Conservation (phyloP, 2,329 filamentous ascomycete genomes). For the Metarhizium robertsii region DNA sequence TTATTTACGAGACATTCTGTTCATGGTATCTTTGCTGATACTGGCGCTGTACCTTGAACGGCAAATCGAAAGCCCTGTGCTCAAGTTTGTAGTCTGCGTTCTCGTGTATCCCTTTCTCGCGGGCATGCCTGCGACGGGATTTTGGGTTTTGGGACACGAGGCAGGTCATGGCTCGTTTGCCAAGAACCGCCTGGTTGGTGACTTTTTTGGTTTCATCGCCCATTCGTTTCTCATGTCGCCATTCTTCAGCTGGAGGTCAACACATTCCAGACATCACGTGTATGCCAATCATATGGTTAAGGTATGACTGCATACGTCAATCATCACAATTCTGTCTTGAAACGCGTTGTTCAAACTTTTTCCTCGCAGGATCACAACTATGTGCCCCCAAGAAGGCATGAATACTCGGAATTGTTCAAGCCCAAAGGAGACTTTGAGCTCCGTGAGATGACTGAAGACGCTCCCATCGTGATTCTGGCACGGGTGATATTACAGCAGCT, state of each 20-base stretch:
- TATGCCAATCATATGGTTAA: conserved; percentile 59
- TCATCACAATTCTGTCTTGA: too few species aligned
- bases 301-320: not conserved
- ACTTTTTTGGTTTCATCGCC: conserved; percentile 52
- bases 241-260: conserved; percentile 66
- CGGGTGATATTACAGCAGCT: conserved; percentile 53
- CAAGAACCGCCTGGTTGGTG: conserved; percentile 45
- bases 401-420: not conserved
- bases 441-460: conserved; percentile 52
- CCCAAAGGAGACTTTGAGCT: conserved; percentile 16
- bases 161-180: conserved; percentile 63
- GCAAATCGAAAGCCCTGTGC: not conserved
- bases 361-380: not conserved
- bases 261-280: conserved; percentile 60
- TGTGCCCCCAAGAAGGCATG: not conserved
- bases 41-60: conserved; percentile 10
- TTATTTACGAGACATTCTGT: conserved; percentile 41
- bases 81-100: not conserved
- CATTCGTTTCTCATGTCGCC: conserved; percentile 59
- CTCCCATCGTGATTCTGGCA: conserved; percentile 45
- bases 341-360: too few species aligned
- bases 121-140: conserved; percentile 55
- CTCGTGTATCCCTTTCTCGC: conserved; percentile 51
- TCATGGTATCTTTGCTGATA: conserved; percentile 28
- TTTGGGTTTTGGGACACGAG: conserved; percentile 66